Evolutionary conservation across 1,284 basidiomycete genomes (phyloP), one percentile per base, ranked within the genome.

Genomic region (Ustilago bromivora): DNA sequence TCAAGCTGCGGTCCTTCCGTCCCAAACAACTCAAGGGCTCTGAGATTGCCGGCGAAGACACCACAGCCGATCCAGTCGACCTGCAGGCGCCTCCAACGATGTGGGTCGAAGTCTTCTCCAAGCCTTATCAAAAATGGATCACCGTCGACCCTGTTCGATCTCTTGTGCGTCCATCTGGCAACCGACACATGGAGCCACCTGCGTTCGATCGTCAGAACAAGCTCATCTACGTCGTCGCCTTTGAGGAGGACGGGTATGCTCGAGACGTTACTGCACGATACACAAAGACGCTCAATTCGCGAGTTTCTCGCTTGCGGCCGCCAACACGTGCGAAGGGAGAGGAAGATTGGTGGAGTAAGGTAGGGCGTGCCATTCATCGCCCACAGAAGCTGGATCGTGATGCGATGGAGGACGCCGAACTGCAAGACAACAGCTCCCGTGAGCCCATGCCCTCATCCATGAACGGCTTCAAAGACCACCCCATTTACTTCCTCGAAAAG

Each of bases 81-180:
- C 38, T 79, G 47, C 64, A 70, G 4, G 85, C 84, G n/a, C 92
- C 95, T 1, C 97, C 96, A 0, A 92, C 96, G 3, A 94, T 96
- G 87, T 99, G 96, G 97, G 94, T 94, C 1, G 97, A 99, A 87
- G 94, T 98, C 0, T 99, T 96, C 87, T 96, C 94, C 34, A 91
- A 94, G 19, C 91, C 95, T 1, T 95, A 98, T 87, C 91, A 91
- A 53, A 91, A 92, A 47, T 99, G 96, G 96, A 88, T 98, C 19
- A 92, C 95, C 0, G 92, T 98, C 49, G 97, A 99, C 86, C 94
- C 95, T 4, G 90, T 96, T 8, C 78, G 85, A 13, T 91, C 90
- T 65, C 88, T 90, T 13, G 71, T 85, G 5, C 58, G 71, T 5
- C 76, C 82, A 2, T 74, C 79, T 2, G 84, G 84, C 28, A 81